These are phyloP conservation scores for Talaromyces sp. DNA, from an alignment of 2,329 filamentous ascomycete species.

Conservation along the genomic window DNA sequence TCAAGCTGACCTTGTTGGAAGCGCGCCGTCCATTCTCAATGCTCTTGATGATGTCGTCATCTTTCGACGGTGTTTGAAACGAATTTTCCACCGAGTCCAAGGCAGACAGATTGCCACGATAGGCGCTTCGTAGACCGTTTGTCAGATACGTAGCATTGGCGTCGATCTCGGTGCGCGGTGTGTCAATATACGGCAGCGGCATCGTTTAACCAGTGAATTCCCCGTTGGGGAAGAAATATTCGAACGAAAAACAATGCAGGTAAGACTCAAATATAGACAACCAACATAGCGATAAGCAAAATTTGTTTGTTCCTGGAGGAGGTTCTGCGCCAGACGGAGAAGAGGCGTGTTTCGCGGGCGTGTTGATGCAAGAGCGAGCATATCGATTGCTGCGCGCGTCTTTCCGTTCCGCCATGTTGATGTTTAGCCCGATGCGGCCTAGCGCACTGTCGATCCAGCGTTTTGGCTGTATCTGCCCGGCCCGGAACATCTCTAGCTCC, in stretches of 20 bases:
- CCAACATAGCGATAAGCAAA: not conserved
- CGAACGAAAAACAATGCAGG: not conserved
- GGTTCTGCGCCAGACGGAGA: not conserved
- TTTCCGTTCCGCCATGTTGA: slow-evolving; percentile 29
- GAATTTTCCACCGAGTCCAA: slow-evolving; percentile 85
- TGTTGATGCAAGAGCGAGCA: not conserved
- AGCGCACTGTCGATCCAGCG: slow-evolving; percentile 14
- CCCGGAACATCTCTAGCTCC: not conserved
- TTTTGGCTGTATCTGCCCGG: not conserved
- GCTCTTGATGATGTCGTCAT: slow-evolving; percentile 69
- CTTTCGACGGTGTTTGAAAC: slow-evolving; percentile 73
- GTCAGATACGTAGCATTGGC: slow-evolving; percentile 78
- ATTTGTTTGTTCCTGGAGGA: not conserved
- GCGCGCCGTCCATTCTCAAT: slow-evolving; percentile 60
- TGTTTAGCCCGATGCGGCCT: slow-evolving; percentile 31
- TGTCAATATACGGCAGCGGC: slow-evolving; percentile 69
- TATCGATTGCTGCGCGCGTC: slow-evolving; percentile 14
- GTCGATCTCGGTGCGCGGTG: slow-evolving; percentile 71
- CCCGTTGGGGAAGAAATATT: not conserved
- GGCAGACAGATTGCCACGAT: slow-evolving; percentile 35
- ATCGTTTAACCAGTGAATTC: slow-evolving; percentile 39
- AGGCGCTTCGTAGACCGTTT: slow-evolving; percentile 55
- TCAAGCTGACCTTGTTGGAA: slow-evolving; percentile 52
- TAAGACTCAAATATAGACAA: not conserved
- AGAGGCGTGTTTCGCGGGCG: slow-evolving; percentile 13